Percentiles rank a stretch among this genome's conserved stretches.
Conservation (phyloP, 345 rosid genomes). For the Gossypium stocksii region DNA sequence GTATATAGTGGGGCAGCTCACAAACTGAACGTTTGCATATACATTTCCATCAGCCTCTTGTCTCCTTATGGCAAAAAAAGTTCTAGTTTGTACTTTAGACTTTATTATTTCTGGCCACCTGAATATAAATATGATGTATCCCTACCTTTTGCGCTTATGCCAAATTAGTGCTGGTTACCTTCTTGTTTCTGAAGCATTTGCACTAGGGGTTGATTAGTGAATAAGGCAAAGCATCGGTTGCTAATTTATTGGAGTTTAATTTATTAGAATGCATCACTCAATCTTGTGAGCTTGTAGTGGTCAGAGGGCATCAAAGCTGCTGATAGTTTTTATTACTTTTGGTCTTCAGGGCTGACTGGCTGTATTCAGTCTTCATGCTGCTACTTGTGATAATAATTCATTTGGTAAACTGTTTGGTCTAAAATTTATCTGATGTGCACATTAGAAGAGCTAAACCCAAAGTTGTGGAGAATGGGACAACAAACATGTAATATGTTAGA, state of each 20-base stretch:
- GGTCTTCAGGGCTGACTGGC: background rate
- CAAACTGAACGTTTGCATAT: background rate
- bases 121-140: background rate
- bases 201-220: background rate
- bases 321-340: background rate
- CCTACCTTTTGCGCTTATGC: background rate
- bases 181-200: background rate
- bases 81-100: background rate
- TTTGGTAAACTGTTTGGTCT: background rate
- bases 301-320: background rate
- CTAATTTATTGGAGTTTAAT: background rate
- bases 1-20: too few relatives aligned
- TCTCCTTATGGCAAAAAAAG: background rate
- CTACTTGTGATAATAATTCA: background rate
- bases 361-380: constrained; percentile 1
- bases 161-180: background rate
- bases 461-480: background rate
- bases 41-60: background rate
- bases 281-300: background rate
- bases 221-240: background rate
- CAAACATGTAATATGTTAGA: background rate
- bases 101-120: background rate
- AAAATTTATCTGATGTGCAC: background rate
- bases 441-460: background rate
- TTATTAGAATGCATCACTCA: background rate